These are phyloP conservation scores for Saccharomyces hybrid DNA, from an alignment of 1,139 yeast species.

Conservation along the genomic window DNA sequence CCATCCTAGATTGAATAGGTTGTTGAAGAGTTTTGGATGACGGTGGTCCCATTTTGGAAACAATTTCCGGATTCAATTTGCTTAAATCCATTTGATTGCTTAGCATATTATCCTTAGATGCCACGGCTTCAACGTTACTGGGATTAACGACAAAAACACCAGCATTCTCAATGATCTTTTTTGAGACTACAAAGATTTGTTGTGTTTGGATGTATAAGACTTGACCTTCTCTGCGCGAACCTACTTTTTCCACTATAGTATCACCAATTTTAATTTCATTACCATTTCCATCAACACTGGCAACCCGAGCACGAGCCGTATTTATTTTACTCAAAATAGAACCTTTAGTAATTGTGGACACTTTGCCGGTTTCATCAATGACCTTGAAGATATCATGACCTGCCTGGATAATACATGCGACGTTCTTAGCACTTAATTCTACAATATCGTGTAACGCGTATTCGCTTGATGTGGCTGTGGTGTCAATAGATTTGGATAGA, in stretches of 20 bases:
- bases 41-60: constrained; percentile 43
- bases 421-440: constrained; percentile 75
- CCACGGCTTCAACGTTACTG: constrained; percentile 69
- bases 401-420: constrained; percentile 84
- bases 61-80: constrained; percentile 73
- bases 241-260: constrained; percentile 72
- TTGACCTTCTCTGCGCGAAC: constrained; percentile 80
- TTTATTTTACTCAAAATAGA: constrained; percentile 71
- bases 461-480: constrained; percentile 58
- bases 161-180: constrained; percentile 71
- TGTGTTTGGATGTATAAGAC: constrained; percentile 81
- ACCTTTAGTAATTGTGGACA: constrained; percentile 63
- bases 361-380: constrained; percentile 77
- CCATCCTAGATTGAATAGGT: constrained; percentile 38
- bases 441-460: constrained; percentile 87
- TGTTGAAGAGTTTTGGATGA: constrained; percentile 43
- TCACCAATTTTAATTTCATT: constrained; percentile 83
- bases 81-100: constrained; percentile 44
- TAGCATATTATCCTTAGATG: constrained; percentile 54
- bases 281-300: constrained; percentile 84
- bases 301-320: constrained; percentile 57
- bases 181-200: constrained; percentile 69
- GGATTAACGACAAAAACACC: constrained; percentile 85
- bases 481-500: constrained; percentile 69
- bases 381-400: constrained; percentile 80